Evolutionary conservation across 148 eudicot genomes (phyloP), one percentile per base, ranked within the genome.

Genomic region (Heliosperma pusillum): DNA sequence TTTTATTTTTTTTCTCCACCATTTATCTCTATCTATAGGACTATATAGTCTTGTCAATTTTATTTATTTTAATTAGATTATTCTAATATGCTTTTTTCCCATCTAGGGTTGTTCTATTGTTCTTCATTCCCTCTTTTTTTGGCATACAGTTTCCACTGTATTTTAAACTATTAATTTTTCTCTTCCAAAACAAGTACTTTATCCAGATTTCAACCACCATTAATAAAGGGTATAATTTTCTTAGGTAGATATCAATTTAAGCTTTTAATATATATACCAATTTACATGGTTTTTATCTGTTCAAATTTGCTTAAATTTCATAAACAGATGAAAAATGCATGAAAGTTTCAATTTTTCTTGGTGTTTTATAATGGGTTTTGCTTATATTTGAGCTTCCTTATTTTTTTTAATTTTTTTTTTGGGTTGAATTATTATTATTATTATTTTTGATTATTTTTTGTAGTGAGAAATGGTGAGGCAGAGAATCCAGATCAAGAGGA

Each of bases 401-500:
- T 44, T 79, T 36, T 79, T 2, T 64, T 59, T 40, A n/a, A n/a
- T 42, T 50, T 53, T 7, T 25, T 24, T 70, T 16, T 58, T 58
- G 33, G 7, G 2, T 22, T 61, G 25, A 22, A 6, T 52, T 15
- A 1, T 52, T 25, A 27, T 58, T 36, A 3, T 59, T 36, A 19
- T 66, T 36, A 40, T 15, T 40, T 66, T 15, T n/a, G 9, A 7
- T 66, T 2, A 0, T 42, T 12, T 19, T 36, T 5, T 33, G 71
- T 2, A 55, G 78, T 26, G 66, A 67, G 10, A 80, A 59, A 84
- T 84, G 87, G 82, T 79, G 78, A 72, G 87, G 19, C 83, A 79
- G 69, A 81, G 79, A 69, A 84, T 84, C 7, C 72, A 79, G 78
- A 84, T 84, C 76, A 84, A 84, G 84, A 84, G 76, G 82, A 84